Conservation (phyloP, 2,329 filamentous ascomycete species). For the Nectriaceae sp. region DNA sequence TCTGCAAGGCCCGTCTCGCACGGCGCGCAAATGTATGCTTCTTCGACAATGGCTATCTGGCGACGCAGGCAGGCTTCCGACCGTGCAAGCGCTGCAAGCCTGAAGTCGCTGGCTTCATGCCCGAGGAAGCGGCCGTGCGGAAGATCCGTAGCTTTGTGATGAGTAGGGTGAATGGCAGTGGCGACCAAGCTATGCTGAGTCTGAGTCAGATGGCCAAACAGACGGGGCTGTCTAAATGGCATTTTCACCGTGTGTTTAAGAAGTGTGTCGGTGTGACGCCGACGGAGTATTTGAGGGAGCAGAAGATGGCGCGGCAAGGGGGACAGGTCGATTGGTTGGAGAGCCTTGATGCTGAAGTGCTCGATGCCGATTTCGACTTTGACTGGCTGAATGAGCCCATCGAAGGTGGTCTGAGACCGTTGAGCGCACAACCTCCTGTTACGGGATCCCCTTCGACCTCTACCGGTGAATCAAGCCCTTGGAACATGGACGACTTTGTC, state of each 20-base stretch:
- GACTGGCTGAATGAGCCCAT: slow-evolving; percentile 19
- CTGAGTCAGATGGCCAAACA: slow-evolving; percentile 50
- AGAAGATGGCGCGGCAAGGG: slow-evolving; percentile 13
- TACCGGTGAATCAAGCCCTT: slow-evolving; percentile 14
- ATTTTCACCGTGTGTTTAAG: slow-evolving; percentile 62
- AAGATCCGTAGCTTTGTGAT: slow-evolving; percentile 39
- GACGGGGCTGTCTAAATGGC: slow-evolving; percentile 56
- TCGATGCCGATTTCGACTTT: slow-evolving; percentile 14
- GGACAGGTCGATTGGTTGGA: slow-evolving; percentile 15
- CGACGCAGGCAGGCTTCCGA: slow-evolving; percentile 50
- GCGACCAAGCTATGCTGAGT: slow-evolving; percentile 26
- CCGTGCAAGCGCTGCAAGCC: slow-evolving; percentile 61
- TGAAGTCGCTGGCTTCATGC: slow-evolving; percentile 41
- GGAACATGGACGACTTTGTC: slow-evolving; percentile 25
- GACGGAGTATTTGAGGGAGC: slow-evolving; percentile 32
- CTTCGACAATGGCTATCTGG: slow-evolving; percentile 47
- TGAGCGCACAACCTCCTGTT: slow-evolving; percentile 10
- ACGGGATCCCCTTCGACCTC: slow-evolving; percentile 9
- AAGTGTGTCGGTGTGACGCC: slow-evolving; percentile 53
- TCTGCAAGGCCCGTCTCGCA: slow-evolving; percentile 61
- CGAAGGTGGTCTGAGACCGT: slow-evolving; percentile 4
- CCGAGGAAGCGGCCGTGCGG: slow-evolving; percentile 44
- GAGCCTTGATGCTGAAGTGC: slow-evolving; percentile 7
- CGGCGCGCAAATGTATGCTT: slow-evolving; percentile 62
- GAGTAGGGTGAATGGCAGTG: slow-evolving; percentile 24